Evolutionary conservation across 768 basidiomycete species (phyloP).

Genomic region (Dendrothele bispora): DNA sequence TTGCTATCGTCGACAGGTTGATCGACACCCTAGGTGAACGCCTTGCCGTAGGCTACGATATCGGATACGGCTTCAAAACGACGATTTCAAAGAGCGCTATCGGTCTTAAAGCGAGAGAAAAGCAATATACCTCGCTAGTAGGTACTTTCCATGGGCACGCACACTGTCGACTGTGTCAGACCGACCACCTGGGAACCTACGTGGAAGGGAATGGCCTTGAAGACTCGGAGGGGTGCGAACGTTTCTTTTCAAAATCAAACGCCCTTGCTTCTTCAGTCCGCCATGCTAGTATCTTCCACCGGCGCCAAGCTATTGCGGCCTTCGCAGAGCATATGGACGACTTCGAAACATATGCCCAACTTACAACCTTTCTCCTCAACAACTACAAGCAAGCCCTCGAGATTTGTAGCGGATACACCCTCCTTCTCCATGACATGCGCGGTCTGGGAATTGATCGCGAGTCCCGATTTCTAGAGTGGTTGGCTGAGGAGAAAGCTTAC

Average conservation of each 20-base stretch:
- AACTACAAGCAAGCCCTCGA: conserved; percentile 15
- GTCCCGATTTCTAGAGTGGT: conserved; percentile 6
- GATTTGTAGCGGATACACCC: neutral
- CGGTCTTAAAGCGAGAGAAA: neutral
- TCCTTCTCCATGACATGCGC: neutral
- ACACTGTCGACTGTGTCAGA: conserved; percentile 21
- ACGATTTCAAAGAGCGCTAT: conserved; percentile 20
- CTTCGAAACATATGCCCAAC: conserved; percentile 8
- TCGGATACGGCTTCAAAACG: conserved; percentile 20
- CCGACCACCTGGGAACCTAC: conserved; percentile 16
- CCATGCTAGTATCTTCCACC: conserved; percentile 18
- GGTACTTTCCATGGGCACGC: conserved; percentile 21
- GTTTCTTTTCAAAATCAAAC: conserved; percentile 9
- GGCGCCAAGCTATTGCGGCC: conserved; percentile 4
- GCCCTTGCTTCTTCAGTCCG: conserved; percentile 9
- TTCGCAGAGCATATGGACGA: conserved; percentile 2
- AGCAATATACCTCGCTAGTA: neutral
- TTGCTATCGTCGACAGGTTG: conserved; percentile 17
- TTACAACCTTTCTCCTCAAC: conserved; percentile 9
- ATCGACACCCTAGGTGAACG: conserved; percentile 3
- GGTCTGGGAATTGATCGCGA: conserved; percentile 5
- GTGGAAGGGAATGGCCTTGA: conserved; percentile 16
- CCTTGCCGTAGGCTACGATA: conserved; percentile 17
- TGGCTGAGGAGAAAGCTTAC: conserved; percentile 15
- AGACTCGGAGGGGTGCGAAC: conserved; percentile 19